A percentile compares a stretch with the other conserved stretches of the same genome.
Evolutionary conservation across 2,329 filamentous ascomycete genomes (phyloP).

Genomic region (Pseudogymnoascus sp.): DNA sequence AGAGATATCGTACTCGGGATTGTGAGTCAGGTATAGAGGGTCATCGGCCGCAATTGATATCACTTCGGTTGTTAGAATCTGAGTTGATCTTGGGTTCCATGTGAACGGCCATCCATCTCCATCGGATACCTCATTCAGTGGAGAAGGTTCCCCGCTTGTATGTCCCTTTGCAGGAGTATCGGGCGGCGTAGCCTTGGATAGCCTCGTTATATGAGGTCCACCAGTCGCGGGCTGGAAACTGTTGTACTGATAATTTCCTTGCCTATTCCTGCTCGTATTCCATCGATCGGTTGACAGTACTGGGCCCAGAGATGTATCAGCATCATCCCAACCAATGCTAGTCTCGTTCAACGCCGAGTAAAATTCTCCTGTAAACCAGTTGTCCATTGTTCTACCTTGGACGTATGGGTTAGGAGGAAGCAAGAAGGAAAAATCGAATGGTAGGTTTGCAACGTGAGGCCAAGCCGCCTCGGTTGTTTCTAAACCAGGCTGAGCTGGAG

Average conservation of each 20-base stretch:
- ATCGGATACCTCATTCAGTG: constrained; percentile 17
- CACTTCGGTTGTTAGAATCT: constrained; percentile 15
- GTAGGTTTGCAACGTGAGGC: neutral
- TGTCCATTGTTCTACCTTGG: constrained; percentile 8
- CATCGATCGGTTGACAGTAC: constrained; percentile 7
- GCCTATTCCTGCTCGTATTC: neutral
- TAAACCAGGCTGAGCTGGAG: neutral
- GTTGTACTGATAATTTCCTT: neutral
- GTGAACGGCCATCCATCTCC: constrained; percentile 20
- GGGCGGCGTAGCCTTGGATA: neutral
- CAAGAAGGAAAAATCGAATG: constrained; percentile 19
- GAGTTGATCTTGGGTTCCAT: constrained; percentile 17
- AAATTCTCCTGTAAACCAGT: constrained; percentile 21
- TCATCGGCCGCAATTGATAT: constrained; percentile 15
- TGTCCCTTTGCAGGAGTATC: neutral
- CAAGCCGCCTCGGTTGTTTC: neutral
- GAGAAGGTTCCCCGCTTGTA: constrained; percentile 13
- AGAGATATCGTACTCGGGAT: constrained; percentile 19
- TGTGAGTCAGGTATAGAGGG: constrained; percentile 15
- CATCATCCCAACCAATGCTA: constrained; percentile 16
- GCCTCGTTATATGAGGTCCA: neutral
- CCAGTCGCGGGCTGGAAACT: neutral
- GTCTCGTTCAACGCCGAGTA: constrained; percentile 21
- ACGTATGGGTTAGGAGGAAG: constrained; percentile 11
- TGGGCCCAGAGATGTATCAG: constrained; percentile 9